A percentile compares a stretch with the other conserved stretches of the same genome.
Conservation (phyloP, 1,139 yeast species). For the Debaryomyces psychrophilus region DNA sequence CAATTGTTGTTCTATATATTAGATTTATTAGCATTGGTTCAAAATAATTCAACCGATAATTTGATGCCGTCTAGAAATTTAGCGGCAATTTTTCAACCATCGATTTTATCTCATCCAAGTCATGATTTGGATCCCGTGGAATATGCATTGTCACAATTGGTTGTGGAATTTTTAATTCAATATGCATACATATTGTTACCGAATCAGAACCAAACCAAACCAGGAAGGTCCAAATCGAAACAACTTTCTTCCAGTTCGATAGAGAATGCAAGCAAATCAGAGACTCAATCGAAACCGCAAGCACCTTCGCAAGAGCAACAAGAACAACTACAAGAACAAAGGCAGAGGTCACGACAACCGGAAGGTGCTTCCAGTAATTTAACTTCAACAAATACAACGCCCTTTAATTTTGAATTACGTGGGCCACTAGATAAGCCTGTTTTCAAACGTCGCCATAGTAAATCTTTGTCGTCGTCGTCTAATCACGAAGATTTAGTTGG, state of each 20-base stretch:
- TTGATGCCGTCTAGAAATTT: conserved; percentile 91
- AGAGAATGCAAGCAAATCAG: background rate
- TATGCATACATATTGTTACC: conserved; percentile 81
- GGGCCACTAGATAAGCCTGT: conserved; percentile 18
- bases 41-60: conserved; percentile 74
- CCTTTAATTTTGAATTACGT: conserved; percentile 13
- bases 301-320: background rate
- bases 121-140: conserved; percentile 93
- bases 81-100: conserved; percentile 96
- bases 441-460: conserved; percentile 56
- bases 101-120: conserved; percentile 85
- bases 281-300: background rate
- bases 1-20: conserved; percentile 86
- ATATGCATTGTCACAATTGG: conserved; percentile 83
- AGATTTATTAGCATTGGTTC: conserved; percentile 85
- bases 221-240: conserved; percentile 6
- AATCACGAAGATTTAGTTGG: conserved; percentile 55
- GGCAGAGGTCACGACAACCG: background rate
- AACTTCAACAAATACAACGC: conserved; percentile 24
- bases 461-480: conserved; percentile 57
- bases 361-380: conserved; percentile 15
- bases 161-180: conserved; percentile 85
- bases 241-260: conserved; percentile 1
- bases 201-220: conserved; percentile 22
- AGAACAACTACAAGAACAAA: conserved; percentile 5